Conservation (phyloP, 441 rosid species). For the Adansonia rubrostipa region DNA sequence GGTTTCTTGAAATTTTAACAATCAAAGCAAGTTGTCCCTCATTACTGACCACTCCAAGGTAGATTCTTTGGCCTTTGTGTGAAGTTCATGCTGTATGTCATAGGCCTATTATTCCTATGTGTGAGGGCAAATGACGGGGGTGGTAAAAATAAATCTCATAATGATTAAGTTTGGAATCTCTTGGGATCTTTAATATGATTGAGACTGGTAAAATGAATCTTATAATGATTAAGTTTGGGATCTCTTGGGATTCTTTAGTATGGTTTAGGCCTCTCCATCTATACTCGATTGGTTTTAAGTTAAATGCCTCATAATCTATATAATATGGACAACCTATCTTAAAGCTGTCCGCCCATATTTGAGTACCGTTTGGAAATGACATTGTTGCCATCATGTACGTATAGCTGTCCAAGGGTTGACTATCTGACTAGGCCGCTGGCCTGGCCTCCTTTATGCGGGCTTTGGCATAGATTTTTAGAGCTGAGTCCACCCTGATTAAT, state of each 20-base stretch:
- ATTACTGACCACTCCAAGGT: background rate
- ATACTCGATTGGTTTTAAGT: background rate
- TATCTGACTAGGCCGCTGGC: background rate
- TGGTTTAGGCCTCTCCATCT: background rate
- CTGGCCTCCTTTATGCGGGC: background rate
- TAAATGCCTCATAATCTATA: background rate
- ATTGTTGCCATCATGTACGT: background rate
- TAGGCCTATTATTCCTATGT: background rate
- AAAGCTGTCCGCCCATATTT: background rate
- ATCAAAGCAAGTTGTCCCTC: background rate
- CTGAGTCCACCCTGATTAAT: background rate
- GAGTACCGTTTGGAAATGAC: background rate
- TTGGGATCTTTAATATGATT: background rate
- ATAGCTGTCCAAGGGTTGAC: background rate
- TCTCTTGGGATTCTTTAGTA: background rate
- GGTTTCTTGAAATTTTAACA: background rate
- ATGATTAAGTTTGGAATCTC: background rate
- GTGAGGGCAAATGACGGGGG: background rate
- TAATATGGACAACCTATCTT: background rate
- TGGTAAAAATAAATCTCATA: background rate
- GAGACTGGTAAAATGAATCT: background rate
- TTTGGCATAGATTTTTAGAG: background rate
- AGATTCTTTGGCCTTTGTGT: background rate
- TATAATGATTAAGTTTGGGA: conserved; percentile 5
- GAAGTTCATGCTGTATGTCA: background rate